Conservation (phyloP, 2,329 filamentous ascomycete species). For the Penicillium brevicompactum region DNA sequence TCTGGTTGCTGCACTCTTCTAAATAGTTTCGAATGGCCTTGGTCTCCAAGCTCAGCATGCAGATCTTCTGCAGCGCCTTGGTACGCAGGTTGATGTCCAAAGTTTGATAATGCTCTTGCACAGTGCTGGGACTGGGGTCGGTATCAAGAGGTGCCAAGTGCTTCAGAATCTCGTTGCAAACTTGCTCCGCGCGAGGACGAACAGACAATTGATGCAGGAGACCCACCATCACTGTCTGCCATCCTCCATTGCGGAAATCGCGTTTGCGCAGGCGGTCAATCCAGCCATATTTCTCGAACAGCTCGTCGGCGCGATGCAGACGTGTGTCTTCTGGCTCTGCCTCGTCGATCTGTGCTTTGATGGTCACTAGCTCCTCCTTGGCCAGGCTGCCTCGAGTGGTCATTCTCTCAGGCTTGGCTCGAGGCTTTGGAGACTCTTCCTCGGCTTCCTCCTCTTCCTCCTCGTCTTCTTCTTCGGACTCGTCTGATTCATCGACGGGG, state of each 20-base stretch:
- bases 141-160: slow-evolving; percentile 77
- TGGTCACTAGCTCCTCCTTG: slow-evolving; percentile 72
- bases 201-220: slow-evolving; percentile 82
- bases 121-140: slow-evolving; percentile 75
- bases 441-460: slow-evolving; percentile 47
- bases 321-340: slow-evolving; percentile 41
- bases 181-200: slow-evolving; percentile 67
- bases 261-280: slow-evolving; percentile 79
- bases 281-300: slow-evolving; percentile 77
- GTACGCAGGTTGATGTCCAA: slow-evolving; percentile 84
- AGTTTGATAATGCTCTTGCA: slow-evolving; percentile 69
- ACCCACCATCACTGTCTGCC: slow-evolving; percentile 87
- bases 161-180: slow-evolving; percentile 76
- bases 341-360: slow-evolving; percentile 64
- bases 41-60: slow-evolving; percentile 82
- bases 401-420: slow-evolving; percentile 71
- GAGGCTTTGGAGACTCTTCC: slow-evolving; percentile 54
- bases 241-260: slow-evolving; percentile 84
- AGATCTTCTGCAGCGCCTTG: slow-evolving; percentile 78
- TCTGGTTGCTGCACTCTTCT: slow-evolving; percentile 87
- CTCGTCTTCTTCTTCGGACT: slow-evolving; percentile 62
- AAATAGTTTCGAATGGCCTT: slow-evolving; percentile 85
- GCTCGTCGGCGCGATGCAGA: slow-evolving; percentile 66
- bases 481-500: slow-evolving; percentile 69
- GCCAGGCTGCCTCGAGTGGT: slow-evolving; percentile 85